A percentile compares a stretch with the other conserved stretches of the same genome.
Evolutionary conservation across 371 early-diverging fungal species (phyloP).

Genomic region (Smittium culicis): DNA sequence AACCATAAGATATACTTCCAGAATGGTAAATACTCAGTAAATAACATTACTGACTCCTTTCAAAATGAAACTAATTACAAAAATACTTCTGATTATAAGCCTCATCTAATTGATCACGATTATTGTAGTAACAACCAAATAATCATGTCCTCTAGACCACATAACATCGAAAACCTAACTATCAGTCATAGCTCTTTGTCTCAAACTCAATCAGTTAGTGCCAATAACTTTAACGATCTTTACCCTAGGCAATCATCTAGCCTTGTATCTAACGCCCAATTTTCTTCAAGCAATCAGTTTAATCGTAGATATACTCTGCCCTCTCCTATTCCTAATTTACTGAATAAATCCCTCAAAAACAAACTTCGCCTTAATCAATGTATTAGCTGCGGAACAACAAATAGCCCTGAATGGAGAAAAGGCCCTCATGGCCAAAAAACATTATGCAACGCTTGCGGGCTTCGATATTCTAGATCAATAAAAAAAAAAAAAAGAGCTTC

Average conservation of each 20-base stretch:
- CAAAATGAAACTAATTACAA: too few relatives aligned
- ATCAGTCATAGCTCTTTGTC: too few relatives aligned
- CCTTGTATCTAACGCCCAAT: not conserved
- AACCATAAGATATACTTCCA: too few relatives aligned
- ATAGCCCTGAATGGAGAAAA: conserved; percentile 63
- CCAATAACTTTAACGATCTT: too few relatives aligned
- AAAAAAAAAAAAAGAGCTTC: conserved; percentile 37
- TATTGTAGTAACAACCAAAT: too few relatives aligned
- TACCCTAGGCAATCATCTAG: not conserved
- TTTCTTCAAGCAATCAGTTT: not conserved
- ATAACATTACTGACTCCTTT: too few relatives aligned
- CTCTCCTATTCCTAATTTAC: not conserved
- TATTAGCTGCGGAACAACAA: conserved; percentile 48
- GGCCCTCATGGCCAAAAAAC: conserved; percentile 69
- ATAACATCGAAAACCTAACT: too few relatives aligned
- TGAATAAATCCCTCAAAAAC: not conserved
- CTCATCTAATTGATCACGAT: too few relatives aligned
- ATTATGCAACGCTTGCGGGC: conserved; percentile 67
- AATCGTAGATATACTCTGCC: not conserved
- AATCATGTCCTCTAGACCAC: too few relatives aligned
- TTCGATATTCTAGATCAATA: conserved; percentile 53
- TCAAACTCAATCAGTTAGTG: too few relatives aligned
- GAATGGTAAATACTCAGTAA: too few relatives aligned
- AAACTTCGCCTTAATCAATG: conserved; percentile 32
- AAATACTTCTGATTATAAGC: too few relatives aligned